Conservation (phyloP, 768 basidiomycete genomes). For the Boletus fagicola region DNA sequence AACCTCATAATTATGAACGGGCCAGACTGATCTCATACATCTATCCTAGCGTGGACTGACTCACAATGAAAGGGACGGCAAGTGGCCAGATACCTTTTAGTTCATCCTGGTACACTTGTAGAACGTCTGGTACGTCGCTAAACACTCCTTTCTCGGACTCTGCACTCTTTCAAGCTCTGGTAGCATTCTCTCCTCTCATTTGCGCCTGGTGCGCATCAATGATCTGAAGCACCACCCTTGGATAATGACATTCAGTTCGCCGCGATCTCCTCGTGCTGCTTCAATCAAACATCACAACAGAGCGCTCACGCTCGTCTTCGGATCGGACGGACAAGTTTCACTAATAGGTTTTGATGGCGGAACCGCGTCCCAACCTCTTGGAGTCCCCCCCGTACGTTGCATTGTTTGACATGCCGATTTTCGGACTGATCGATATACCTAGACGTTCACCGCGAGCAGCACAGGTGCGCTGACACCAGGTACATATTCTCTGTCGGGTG, state of each 20-base stretch:
- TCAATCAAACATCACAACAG: conserved; percentile 17
- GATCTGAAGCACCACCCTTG: conserved; percentile 12
- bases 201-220: conserved; percentile 34
- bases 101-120: not conserved
- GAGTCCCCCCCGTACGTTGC: conserved; percentile 4
- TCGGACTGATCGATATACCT: not conserved
- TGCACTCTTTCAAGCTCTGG: not conserved
- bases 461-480: conserved; percentile 1
- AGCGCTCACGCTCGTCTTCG: conserved; percentile 26
- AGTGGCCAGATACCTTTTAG: not conserved
- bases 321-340: conserved; percentile 29
- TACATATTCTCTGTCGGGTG: conserved; percentile 1
- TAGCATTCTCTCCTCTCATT: not conserved
- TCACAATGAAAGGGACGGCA: not conserved
- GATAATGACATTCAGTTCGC: conserved; percentile 22
- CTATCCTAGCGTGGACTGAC: conserved; percentile 9
- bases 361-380: not conserved
- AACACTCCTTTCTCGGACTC: not conserved
- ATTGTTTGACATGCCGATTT: not conserved
- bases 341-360: conserved; percentile 20
- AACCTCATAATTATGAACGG: not conserved
- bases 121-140: conserved; percentile 3
- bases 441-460: conserved; percentile 11
- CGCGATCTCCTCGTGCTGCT: conserved; percentile 7
- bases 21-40: conserved; percentile 6